Conservation (phyloP, 345 rosid genomes). For the Psidium guajava region DNA sequence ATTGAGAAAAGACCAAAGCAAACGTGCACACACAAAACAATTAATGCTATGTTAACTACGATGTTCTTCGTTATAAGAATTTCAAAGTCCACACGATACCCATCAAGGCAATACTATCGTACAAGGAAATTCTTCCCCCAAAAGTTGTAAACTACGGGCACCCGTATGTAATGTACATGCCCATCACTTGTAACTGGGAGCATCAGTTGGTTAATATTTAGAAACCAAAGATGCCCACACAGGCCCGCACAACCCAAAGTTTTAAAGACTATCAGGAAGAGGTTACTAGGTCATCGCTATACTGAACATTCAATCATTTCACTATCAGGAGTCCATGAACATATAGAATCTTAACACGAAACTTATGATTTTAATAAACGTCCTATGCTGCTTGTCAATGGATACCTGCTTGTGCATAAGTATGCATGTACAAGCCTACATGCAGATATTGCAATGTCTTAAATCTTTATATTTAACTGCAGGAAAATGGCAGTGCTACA, state of each 20-base stretch:
- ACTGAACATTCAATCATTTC: not conserved
- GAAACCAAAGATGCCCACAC: not conserved
- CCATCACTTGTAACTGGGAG: not conserved
- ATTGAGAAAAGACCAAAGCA: not conserved
- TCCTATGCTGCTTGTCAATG: not conserved
- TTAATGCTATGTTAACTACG: not conserved
- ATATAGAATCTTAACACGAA: not conserved
- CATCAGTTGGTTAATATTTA: not conserved
- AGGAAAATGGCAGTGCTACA: conserved; percentile 5
- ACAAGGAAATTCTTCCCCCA: not conserved
- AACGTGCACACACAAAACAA: not conserved
- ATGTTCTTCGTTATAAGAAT: not conserved
- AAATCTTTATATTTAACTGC: not conserved
- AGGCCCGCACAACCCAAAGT: not conserved
- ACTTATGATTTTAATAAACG: not conserved
- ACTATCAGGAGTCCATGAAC: not conserved
- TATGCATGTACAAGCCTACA: not conserved
- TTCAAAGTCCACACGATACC: not conserved
- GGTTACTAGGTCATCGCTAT: not conserved
- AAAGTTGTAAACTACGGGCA: not conserved
- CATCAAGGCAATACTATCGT: not conserved
- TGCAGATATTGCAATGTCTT: not conserved
- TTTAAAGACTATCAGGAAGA: not conserved
- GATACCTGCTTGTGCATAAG: not conserved
- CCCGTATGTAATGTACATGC: not conserved